These are phyloP conservation scores for Aureobasidium sp. DNA, from an alignment of 2,329 filamentous ascomycete genomes.

Conservation along the genomic window DNA sequence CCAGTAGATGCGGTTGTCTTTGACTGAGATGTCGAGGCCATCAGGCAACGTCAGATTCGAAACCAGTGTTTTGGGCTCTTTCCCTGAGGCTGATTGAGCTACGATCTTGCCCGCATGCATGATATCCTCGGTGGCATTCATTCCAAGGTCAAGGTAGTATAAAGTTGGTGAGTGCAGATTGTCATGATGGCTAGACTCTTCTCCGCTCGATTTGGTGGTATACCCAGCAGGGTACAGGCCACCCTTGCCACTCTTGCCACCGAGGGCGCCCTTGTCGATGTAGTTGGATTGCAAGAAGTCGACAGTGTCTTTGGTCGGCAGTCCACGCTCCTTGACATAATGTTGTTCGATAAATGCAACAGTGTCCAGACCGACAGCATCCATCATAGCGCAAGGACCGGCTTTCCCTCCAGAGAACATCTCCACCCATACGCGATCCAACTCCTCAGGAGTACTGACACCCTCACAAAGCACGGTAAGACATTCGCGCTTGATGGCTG, in stretches of 20 bases:
- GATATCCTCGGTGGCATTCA: slow-evolving; percentile 27
- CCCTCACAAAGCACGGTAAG: slow-evolving; percentile 44
- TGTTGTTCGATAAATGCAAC: slow-evolving; percentile 47
- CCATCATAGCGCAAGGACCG: slow-evolving; percentile 39
- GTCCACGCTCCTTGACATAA: slow-evolving; percentile 43
- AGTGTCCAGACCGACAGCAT: slow-evolving; percentile 45
- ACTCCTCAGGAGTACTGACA: slow-evolving; percentile 41
- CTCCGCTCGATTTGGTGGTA: not conserved
- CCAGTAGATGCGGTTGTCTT: slow-evolving; percentile 26
- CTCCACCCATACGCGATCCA: slow-evolving; percentile 39
- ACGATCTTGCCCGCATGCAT: slow-evolving; percentile 47
- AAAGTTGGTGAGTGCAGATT: not conserved
- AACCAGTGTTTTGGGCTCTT: slow-evolving; percentile 36
- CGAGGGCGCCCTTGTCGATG: slow-evolving; percentile 40
- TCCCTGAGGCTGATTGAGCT: slow-evolving; percentile 47
- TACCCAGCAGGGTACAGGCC: slow-evolving; percentile 14
- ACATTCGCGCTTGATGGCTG: slow-evolving; percentile 48
- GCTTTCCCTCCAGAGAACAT: slow-evolving; percentile 27
- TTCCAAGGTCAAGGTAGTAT: not conserved
- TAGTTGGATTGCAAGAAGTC: slow-evolving; percentile 40
- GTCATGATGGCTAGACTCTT: slow-evolving; percentile 3
- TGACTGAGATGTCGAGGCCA: slow-evolving; percentile 36
- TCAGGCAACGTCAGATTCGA: slow-evolving; percentile 49
- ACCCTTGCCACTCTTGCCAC: slow-evolving; percentile 24
- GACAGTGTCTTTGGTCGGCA: slow-evolving; percentile 34